Percentiles rank a stretch among this genome's conserved stretches.
Evolutionary conservation across 108 stramenopile genomes (phyloP).

Genomic region (Nitzschia sp.): DNA sequence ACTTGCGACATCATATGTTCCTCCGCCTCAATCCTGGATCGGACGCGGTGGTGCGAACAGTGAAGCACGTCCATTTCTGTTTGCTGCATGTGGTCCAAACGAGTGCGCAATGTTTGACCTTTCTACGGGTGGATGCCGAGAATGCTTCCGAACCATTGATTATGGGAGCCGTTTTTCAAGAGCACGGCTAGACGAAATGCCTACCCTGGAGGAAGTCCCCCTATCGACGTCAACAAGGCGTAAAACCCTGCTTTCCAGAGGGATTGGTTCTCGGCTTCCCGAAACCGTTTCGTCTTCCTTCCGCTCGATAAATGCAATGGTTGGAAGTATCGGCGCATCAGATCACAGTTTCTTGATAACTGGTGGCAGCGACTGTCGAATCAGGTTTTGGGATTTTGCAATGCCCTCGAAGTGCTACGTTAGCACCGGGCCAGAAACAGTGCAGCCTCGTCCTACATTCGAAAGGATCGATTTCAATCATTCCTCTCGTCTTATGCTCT

Average conservation of each 20-base stretch:
- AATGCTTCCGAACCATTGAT: constrained; percentile 80
- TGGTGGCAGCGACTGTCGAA: constrained; percentile 82
- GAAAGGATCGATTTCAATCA: constrained; percentile 61
- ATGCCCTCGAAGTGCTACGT: constrained; percentile 83
- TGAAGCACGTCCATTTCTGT: constrained; percentile 71
- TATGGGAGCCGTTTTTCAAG: constrained; percentile 22
- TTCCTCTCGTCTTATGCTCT: constrained; percentile 58
- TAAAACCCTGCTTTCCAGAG: constrained; percentile 19
- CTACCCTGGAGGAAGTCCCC: constrained; percentile 34
- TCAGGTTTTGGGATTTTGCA: constrained; percentile 90
- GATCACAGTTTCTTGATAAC: constrained; percentile 85
- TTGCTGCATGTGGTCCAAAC: constrained; percentile 86
- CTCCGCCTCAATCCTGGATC: constrained; percentile 54
- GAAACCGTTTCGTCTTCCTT: constrained; percentile 13
- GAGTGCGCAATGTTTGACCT: constrained; percentile 93
- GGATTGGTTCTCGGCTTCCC: constrained; percentile 5
- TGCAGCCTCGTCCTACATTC: constrained; percentile 70
- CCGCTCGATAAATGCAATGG: constrained; percentile 67
- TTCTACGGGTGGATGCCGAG: constrained; percentile 70
- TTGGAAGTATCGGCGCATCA: constrained; percentile 70
- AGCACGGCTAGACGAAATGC: constrained; percentile 29
- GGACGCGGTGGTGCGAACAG: constrained; percentile 20
- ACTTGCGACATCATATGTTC: constrained; percentile 80
- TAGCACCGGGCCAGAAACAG: constrained; percentile 61
- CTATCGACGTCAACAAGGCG: constrained; percentile 22